These are phyloP conservation scores for Phalaenopsis aphrodite DNA, from an alignment of 106 monocot genomes.

Conservation along the genomic window DNA sequence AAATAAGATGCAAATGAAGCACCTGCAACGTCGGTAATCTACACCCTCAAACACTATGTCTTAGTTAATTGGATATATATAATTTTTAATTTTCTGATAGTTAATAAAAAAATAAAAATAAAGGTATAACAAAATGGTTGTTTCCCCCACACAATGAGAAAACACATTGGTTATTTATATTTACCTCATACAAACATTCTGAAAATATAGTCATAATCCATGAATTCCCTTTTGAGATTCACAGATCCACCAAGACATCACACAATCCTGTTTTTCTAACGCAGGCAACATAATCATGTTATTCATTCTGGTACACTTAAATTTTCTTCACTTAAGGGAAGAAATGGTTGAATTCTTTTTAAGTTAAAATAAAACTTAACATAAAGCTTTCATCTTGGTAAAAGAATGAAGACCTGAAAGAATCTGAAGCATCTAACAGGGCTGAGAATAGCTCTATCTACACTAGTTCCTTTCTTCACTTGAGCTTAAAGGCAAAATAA, in stretches of 20 bases:
- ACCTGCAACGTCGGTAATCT: too few species aligned
- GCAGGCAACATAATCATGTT: background rate
- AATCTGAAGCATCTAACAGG: constrained; percentile 28
- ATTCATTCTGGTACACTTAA: background rate
- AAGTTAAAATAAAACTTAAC: constrained; percentile 19
- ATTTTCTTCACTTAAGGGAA: background rate
- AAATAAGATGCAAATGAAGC: too few species aligned
- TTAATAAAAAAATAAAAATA: background rate
- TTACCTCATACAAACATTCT: too few species aligned
- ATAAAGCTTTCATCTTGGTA: constrained; percentile 29
- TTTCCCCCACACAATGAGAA: background rate
- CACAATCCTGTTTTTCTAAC: background rate
- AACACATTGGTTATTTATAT: background rate
- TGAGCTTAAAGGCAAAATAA: background rate
- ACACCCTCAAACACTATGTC: too few species aligned
- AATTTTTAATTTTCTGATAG: background rate
- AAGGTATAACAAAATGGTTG: background rate
- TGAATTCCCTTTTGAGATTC: background rate
- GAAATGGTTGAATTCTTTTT: constrained; percentile 14
- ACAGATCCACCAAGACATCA: background rate
- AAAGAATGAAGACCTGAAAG: constrained; percentile 49
- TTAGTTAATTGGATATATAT: too few species aligned
- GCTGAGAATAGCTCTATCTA: constrained; percentile 33
- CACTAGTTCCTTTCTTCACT: constrained; percentile 4
- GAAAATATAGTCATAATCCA: background rate